Conservation (phyloP, 257 asterid genomes). For the Scutellaria galericulata region DNA sequence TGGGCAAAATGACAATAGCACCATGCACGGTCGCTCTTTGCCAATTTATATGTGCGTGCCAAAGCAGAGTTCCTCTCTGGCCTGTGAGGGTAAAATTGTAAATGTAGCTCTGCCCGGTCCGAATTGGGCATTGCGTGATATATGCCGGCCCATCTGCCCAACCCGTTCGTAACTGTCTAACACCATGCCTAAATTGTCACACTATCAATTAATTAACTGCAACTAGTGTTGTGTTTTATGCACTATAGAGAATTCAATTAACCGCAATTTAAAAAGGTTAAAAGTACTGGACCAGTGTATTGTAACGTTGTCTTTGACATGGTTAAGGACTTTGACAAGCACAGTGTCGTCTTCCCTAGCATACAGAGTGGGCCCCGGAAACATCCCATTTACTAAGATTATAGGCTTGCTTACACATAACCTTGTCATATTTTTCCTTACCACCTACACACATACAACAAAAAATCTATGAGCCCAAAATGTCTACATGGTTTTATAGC, state of each 20-base stretch:
- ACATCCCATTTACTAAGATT: conserved; percentile 65
- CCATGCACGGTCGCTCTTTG: conserved; percentile 81
- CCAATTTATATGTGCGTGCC: conserved; percentile 79
- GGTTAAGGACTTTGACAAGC: conserved; percentile 62
- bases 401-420: conserved; percentile 64
- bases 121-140: conserved; percentile 77
- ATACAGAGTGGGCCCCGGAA: conserved; percentile 76
- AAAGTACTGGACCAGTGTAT: conserved; percentile 60
- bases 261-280: no score
- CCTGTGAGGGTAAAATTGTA: conserved; percentile 71
- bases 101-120: conserved; percentile 59
- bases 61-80: conserved; percentile 75
- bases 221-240: no score
- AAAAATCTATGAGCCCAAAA: not conserved
- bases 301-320: conserved; percentile 65
- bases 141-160: conserved; percentile 88
- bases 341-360: conserved; percentile 78
- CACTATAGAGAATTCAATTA: not conserved
- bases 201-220: not conserved
- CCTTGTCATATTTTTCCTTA: conserved; percentile 49
- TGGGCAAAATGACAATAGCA: conserved; percentile 71
- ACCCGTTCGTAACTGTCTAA: conserved; percentile 68
- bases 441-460: conserved; percentile 48
- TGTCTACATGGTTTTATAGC: not conserved
- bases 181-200: conserved; percentile 67